These are phyloP conservation scores for Geotrichum histeridarum DNA, from an alignment of 1,139 yeast species.

Conservation along the genomic window DNA sequence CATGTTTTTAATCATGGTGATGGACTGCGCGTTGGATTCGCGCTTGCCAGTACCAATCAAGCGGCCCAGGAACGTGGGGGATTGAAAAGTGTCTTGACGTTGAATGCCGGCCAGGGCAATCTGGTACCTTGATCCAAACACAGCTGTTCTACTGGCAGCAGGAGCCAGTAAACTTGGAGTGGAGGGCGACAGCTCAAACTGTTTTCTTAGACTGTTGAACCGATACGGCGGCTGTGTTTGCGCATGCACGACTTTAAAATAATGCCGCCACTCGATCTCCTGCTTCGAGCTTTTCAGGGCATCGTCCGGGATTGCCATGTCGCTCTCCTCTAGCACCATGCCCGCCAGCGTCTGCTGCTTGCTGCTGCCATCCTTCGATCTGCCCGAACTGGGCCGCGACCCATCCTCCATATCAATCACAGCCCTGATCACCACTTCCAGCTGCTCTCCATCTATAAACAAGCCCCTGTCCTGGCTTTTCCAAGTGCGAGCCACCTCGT, in stretches of 20 bases:
- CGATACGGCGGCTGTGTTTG: slow-evolving; percentile 59
- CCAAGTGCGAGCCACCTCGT: slow-evolving; percentile 78
- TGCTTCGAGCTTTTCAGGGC: background rate
- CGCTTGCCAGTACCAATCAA: slow-evolving; percentile 19
- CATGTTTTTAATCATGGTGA: slow-evolving; percentile 75
- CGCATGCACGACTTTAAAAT: slow-evolving; percentile 62
- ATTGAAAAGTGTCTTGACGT: slow-evolving; percentile 68
- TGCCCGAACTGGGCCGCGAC: background rate
- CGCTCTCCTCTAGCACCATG: background rate
- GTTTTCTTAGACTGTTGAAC: slow-evolving; percentile 63
- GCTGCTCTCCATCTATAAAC: slow-evolving; percentile 72
- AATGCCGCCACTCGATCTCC: slow-evolving; percentile 58
- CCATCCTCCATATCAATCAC: slow-evolving; percentile 26
- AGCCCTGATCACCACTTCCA: slow-evolving; percentile 60
- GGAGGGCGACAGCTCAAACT: slow-evolving; percentile 44
- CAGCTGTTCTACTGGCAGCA: slow-evolving; percentile 32
- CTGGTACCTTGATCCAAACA: slow-evolving; percentile 51
- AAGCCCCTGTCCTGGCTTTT: slow-evolving; percentile 82
- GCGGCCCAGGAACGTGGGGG: slow-evolving; percentile 35
- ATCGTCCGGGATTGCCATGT: background rate
- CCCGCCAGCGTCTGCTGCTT: background rate
- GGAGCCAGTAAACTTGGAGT: slow-evolving; percentile 34
- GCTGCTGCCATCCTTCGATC: background rate
- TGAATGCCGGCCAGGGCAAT: slow-evolving; percentile 63
- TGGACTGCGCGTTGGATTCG: slow-evolving; percentile 43